Conservation (phyloP, 1,139 yeast species). For the Debaryomyces fabryi region DNA sequence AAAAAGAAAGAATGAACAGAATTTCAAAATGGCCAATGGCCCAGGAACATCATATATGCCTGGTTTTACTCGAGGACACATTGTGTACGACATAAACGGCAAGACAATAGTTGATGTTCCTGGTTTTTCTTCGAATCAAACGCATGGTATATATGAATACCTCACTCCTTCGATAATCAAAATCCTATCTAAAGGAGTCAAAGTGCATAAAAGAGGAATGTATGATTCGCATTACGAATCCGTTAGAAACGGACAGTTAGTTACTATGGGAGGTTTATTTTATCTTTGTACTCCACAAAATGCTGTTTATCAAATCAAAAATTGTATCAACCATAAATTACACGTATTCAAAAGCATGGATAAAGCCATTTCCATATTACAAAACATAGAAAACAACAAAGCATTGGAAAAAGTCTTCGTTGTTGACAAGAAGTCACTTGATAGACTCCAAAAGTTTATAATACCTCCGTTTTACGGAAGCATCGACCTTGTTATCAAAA, state of each 20-base stretch:
- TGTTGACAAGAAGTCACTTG: constrained; percentile 31
- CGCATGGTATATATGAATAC: constrained; percentile 34
- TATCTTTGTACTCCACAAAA: constrained; percentile 45
- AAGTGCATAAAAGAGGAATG: constrained; percentile 35
- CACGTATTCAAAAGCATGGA: constrained; percentile 30
- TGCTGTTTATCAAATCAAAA: constrained; percentile 47
- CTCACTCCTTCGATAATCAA: constrained; percentile 35
- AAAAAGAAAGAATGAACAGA: constrained; percentile 15
- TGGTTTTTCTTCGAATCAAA: constrained; percentile 43
- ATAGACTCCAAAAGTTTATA: constrained; percentile 43
- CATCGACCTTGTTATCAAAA: constrained; percentile 68
- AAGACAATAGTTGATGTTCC: constrained; percentile 56
- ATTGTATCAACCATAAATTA: constrained; percentile 35
- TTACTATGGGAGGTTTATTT: constrained; percentile 64
- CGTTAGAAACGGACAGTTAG: constrained; percentile 46
- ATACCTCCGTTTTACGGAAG: constrained; percentile 73
- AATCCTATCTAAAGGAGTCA: constrained; percentile 39
- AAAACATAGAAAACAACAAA: constrained; percentile 18
- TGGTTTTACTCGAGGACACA: constrained; percentile 55
- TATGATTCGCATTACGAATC: constrained; percentile 42
- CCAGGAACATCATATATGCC: constrained; percentile 57
- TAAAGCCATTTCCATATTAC: constrained; percentile 27
- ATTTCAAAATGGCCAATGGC: constrained; percentile 31
- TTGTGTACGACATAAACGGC: constrained; percentile 34
- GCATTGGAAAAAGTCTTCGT: constrained; percentile 34